phyloP scores from a whole-genome alignment of 2,329 filamentous ascomycete genomes.

The Aspergillus neoniger region DNA sequence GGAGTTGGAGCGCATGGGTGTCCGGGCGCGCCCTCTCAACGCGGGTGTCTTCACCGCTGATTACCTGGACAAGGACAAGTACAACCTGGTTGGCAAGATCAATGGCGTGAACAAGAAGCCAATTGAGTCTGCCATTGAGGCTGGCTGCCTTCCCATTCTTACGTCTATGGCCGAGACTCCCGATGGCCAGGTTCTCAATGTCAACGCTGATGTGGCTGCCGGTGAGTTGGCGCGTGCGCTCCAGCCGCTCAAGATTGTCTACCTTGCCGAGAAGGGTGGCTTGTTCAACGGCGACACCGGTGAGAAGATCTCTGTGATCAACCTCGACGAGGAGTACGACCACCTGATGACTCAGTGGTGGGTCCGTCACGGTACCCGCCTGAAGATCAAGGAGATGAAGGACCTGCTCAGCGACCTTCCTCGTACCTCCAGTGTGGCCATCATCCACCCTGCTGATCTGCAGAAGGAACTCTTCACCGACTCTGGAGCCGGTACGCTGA shows the following conservation, averaged over 20 bases:
- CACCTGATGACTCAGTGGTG: conserved; percentile 89
- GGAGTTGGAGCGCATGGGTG: conserved; percentile 84
- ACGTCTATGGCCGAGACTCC: conserved; percentile 94
- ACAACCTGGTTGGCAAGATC: conserved; percentile 93
- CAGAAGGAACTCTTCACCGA: conserved; percentile 98
- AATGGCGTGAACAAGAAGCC: conserved; percentile 86
- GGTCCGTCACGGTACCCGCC: conserved; percentile 89
- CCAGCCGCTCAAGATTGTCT: conserved; percentile 95
- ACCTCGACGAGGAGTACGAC: conserved; percentile 94
- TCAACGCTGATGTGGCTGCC: conserved; percentile 95
- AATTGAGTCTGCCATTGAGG: conserved; percentile 87
- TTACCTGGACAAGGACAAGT: conserved; percentile 95
- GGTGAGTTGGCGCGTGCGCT: conserved; percentile 86
- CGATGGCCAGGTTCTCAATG: conserved; percentile 91
- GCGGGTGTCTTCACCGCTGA: conserved; percentile 88
- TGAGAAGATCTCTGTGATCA: conserved; percentile 95
- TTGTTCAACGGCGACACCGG: conserved; percentile 91
- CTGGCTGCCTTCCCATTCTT: conserved; percentile 87
- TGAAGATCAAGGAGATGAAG: conserved; percentile 98
- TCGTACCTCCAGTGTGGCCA: conserved; percentile 89
- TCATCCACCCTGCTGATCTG: conserved; percentile 93
- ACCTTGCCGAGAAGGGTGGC: conserved; percentile 96
- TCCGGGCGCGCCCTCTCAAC: conserved; percentile 84
- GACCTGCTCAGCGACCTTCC: conserved; percentile 86
- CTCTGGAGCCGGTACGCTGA: conserved; percentile 89